A percentile compares a stretch with the other conserved stretches of the same genome.
These are phyloP conservation scores for Corylus avellana DNA, from an alignment of 306 rosid genomes.

Conservation along the genomic window DNA sequence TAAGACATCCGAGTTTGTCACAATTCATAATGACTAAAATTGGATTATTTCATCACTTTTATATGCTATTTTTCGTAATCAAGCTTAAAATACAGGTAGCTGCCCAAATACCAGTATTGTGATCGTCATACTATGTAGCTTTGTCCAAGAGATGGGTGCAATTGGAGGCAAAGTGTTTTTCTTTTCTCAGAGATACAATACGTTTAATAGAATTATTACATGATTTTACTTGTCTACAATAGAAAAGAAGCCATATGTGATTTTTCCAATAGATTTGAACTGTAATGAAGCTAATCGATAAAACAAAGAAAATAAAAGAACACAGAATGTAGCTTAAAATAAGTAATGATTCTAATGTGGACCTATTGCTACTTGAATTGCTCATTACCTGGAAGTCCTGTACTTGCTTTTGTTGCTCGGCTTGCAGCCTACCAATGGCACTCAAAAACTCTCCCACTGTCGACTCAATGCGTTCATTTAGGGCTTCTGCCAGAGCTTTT, in stretches of 20 bases:
- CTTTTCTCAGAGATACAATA: background rate
- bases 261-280: background rate
- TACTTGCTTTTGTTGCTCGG: slow-evolving; percentile 86
- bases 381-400: slow-evolving; percentile 72
- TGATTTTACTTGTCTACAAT: background rate
- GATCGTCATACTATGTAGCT: background rate
- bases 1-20: background rate
- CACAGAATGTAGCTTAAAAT: slow-evolving; percentile 5
- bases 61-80: background rate
- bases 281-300: background rate
- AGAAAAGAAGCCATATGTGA: background rate
- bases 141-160: background rate
- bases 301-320: background rate
- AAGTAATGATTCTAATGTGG: slow-evolving; percentile 4
- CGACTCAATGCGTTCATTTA: slow-evolving; percentile 90
- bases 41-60: background rate
- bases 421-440: slow-evolving; percentile 81
- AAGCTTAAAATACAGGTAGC: background rate
- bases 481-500: slow-evolving; percentile 88
- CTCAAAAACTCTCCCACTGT: slow-evolving; percentile 80
- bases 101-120: background rate
- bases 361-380: slow-evolving; percentile 14
- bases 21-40: background rate
- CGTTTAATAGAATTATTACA: background rate
- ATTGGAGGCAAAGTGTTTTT: background rate